Evolutionary conservation across 192 early-diverging fungal genomes (phyloP).

Genomic region (Backusella circina): DNA sequence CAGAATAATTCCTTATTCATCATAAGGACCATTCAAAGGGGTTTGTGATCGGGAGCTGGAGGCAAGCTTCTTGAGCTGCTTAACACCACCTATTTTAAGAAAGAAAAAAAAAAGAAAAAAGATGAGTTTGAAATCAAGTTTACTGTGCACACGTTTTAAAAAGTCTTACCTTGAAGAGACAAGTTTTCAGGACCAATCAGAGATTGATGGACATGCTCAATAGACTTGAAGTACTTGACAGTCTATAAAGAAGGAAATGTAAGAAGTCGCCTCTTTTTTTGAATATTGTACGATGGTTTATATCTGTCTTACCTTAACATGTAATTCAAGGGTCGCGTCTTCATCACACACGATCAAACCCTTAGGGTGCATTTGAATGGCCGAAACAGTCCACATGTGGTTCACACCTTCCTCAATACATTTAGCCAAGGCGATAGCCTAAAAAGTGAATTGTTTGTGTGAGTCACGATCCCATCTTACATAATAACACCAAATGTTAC

Average conservation of each 20-base stretch:
- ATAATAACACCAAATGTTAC: background rate
- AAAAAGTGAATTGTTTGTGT: background rate
- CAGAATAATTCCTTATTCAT: background rate
- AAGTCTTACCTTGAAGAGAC: conserved; percentile 52
- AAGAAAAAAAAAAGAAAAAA: background rate
- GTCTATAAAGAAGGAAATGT: conserved; percentile 39
- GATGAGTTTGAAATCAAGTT: conserved; percentile 1
- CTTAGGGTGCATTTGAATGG: conserved; percentile 77
- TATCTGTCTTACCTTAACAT: conserved; percentile 56
- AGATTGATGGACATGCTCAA: conserved; percentile 76
- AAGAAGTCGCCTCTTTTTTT: background rate
- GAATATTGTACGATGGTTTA: background rate
- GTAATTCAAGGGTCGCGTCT: conserved; percentile 80
- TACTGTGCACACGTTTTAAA: background rate
- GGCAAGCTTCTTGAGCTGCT: conserved; percentile 4
- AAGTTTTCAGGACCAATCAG: conserved; percentile 68
- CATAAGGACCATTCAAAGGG: conserved; percentile 1
- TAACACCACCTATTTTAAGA: conserved; percentile 1
- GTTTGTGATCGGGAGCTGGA: conserved; percentile 8
- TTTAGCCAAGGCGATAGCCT: conserved; percentile 74
- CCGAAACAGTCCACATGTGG: conserved; percentile 87
- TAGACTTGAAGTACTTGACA: conserved; percentile 84
- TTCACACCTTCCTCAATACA: conserved; percentile 80
- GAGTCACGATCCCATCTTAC: conserved; percentile 7
- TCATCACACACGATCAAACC: conserved; percentile 84